Base-by-base conservation (phyloP, 176 grass and related monocot species). In the Oropetium thomaeum region DNA sequence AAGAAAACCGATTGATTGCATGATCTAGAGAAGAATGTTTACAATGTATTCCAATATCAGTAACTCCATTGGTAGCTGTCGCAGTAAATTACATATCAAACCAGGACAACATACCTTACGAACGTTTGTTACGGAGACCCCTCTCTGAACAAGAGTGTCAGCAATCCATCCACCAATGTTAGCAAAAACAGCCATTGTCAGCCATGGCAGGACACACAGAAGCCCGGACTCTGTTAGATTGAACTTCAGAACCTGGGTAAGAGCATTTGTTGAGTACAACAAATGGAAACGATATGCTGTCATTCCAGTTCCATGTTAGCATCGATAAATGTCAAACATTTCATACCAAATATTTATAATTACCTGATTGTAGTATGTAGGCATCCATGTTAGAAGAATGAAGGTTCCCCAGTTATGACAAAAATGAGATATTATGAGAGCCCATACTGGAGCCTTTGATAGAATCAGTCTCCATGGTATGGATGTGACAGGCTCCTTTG, bases 371-470 rank as follows among this genome's bases (percentile, higher is more conserved):
- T 98, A 98, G 82, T 98, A 98, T 38, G 96, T 98, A 41, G 96
- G 96, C 96, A 98, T 98, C 96, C 96, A 98, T 32, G 96, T 94
- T 51, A 98, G 87, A 77, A 98, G 89, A 49, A 98, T 98, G 78
- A 94, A 98, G 44, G 96, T 98, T 75, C 96, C 96, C 96, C 91
- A 98, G 72, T 98, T 98, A 68, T 98, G 95, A 67, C 95, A 98
- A 63, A 98, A 98, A 81, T 94, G 95, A 19, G 95, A 98, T 71
- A 98, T 77, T 89, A 98, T 98, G 29, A 98, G 86, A 57, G 91
- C 91, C 95, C 95, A 98, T 33, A 98, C 95, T 60, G 95, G 89
- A 42, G 87, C 71, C 84, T 98, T 98, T 6, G 95, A 98, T 71
- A 98, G 63, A 90, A 98, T 98, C 59, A 92, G 76, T 69, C 76